Base-by-base conservation (phyloP, 1,139 yeast genomes). In the Trichomonascaceae sp. region DNA sequence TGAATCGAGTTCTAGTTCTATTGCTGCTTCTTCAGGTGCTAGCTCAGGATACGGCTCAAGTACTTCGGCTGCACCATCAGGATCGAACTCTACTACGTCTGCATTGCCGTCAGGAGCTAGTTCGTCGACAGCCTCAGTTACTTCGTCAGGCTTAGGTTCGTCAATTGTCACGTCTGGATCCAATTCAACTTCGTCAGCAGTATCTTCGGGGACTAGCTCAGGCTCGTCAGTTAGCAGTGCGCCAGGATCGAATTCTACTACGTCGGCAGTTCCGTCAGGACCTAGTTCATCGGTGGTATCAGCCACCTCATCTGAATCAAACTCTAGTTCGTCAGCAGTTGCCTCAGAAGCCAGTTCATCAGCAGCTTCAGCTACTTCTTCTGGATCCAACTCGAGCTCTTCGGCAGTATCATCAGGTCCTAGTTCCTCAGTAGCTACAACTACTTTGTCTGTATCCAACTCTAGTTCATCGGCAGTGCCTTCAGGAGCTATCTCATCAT, bases 41-140 rank as follows among this genome's bases (percentile, higher is more conserved):
- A 45, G 32, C 41, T 38, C 51, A 6, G n/a, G n/a, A n/a, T n/a
- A n/a, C n/a, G n/a, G n/a, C n/a, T 10, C 49, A 22, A 20, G 41
- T 13, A 10, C 13, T 9, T 30, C 20, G 10, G 43, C 45, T 3
- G 27, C 46, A 4, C 22, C 18, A n/a, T 44, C 47, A 9, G 41
- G 18, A 18, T 15, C 19, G 19, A 39, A 39, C 43, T 17, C 19
- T 3, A 15, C 43, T 17, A 9, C 22, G 12, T 20, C 30, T 7
- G 38, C 38, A 10, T 17, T 17, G 2, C 19, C 38, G 3, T 13
- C 52, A 22, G 53, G 15, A 20, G 24, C 44, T 10, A 53, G 20
- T 43, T 50, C 53, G 7, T 52, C 55, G 43, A 39, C 49, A n/a
- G 54, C 49, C 12, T 52, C 53, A 44, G 44, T 43, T 8, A 39